These are phyloP conservation scores for Stentor coeruleus DNA, from an alignment of 73 alveolate genomes.

Conservation along the genomic window DNA sequence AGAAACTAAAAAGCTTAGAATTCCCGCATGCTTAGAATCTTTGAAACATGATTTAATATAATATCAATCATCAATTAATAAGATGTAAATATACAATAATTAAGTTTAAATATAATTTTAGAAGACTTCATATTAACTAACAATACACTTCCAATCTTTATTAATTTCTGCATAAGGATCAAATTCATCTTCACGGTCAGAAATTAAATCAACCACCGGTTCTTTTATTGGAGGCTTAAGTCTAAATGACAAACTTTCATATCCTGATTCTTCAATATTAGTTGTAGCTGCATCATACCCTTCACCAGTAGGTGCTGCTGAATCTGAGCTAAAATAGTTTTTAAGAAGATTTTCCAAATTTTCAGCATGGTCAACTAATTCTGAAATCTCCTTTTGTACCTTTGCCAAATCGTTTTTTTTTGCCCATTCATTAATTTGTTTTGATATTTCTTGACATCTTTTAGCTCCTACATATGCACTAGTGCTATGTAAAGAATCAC, in stretches of 20 bases:
- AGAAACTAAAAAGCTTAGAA: not conserved
- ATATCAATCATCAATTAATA: too few species aligned
- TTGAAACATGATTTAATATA: too few species aligned
- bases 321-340: too few species aligned
- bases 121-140: too few species aligned
- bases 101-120: too few species aligned
- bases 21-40: not conserved
- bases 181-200: not conserved
- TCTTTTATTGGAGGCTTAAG: not conserved
- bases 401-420: not conserved
- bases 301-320: not conserved
- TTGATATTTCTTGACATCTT: not conserved
- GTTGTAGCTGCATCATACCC: not conserved
- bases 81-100: too few species aligned
- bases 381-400: not conserved
- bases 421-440: not conserved
- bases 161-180: not conserved
- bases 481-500: not conserved
- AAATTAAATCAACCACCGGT: not conserved
- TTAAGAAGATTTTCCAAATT: not conserved
- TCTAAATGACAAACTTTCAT: not conserved
- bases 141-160: not conserved
- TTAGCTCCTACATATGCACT: not conserved
- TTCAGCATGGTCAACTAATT: not conserved
- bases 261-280: not conserved